phyloP scores from a whole-genome alignment of 345 rosid genomes.

The Sapria himalayana region DNA sequence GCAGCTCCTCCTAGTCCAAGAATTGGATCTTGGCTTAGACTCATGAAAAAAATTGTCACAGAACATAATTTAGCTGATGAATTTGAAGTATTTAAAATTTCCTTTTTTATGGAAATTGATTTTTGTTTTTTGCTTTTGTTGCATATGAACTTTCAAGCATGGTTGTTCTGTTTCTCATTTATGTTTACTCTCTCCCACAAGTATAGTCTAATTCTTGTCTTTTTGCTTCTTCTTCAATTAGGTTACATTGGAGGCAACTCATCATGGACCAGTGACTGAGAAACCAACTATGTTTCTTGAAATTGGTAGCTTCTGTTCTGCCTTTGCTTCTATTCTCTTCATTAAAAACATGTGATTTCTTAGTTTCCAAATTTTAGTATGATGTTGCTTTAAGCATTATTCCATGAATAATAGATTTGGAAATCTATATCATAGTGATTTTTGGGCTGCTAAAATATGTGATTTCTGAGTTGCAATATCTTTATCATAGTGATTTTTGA shows the following conservation, averaged over 20 bases:
- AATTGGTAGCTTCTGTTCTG: slow-evolving; percentile 27
- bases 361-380: too few species aligned
- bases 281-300: slow-evolving; percentile 82
- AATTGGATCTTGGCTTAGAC: slow-evolving; percentile 81
- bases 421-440: too few species aligned
- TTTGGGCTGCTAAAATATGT: too few species aligned
- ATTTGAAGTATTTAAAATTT: slow-evolving; percentile 44
- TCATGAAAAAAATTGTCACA: slow-evolving; percentile 39
- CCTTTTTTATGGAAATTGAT: neutral
- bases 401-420: too few species aligned
- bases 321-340: slow-evolving; percentile 5
- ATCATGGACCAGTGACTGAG: slow-evolving; percentile 73
- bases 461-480: too few species aligned
- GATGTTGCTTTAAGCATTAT: too few species aligned
- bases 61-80: slow-evolving; percentile 70
- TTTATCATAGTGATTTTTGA: too few species aligned
- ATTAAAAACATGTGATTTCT: too few species aligned
- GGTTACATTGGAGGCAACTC: slow-evolving; percentile 89
- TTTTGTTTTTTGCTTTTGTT: neutral
- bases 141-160: too few species aligned
- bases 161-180: too few species aligned
- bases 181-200: too few species aligned
- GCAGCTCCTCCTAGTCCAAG: slow-evolving; percentile 73
- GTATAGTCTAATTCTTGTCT: neutral
- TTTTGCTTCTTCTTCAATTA: slow-evolving; percentile 11